Evolutionary conservation across 139 green algal species (phyloP).

Genomic region (Chlorella ohadii): DNA sequence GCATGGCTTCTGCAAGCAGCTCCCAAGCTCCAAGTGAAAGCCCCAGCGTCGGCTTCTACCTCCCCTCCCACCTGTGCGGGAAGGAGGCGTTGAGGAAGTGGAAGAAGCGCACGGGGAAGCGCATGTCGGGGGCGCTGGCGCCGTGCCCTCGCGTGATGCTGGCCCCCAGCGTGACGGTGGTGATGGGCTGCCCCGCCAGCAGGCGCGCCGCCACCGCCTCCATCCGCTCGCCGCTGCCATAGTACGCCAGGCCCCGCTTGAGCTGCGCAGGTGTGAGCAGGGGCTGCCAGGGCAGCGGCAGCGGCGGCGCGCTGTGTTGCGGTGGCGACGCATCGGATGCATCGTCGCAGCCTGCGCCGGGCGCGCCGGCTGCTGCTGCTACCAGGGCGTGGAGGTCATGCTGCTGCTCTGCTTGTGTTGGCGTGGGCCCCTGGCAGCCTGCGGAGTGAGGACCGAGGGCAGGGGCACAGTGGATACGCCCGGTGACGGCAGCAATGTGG

Average conservation of each 20-base stretch:
- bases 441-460: too few relatives aligned
- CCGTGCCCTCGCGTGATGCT: not conserved
- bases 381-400: too few relatives aligned
- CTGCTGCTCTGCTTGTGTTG: too few relatives aligned
- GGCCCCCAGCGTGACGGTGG: not conserved
- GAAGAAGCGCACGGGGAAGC: slow-evolving; percentile 1
- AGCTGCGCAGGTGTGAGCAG: not conserved
- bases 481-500: too few relatives aligned
- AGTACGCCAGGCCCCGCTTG: not conserved
- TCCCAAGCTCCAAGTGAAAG: not conserved
- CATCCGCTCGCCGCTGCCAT: slow-evolving; percentile 6
- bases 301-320: not conserved
- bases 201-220: slow-evolving; percentile 1
- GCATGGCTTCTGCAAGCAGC: not conserved
- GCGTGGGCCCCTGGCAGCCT: too few relatives aligned
- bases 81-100: slow-evolving; percentile 7
- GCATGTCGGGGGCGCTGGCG: not conserved
- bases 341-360: too few relatives aligned
- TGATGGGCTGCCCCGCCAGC: slow-evolving; percentile 7
- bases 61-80: not conserved
- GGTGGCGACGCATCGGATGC: not conserved
- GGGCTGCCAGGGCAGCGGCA: slow-evolving; percentile 16
- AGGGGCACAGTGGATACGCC: too few relatives aligned
- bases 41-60: not conserved
- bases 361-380: too few relatives aligned